Conservation (phyloP, 2,329 filamentous ascomycete species). For the Exophiala mesophila region DNA sequence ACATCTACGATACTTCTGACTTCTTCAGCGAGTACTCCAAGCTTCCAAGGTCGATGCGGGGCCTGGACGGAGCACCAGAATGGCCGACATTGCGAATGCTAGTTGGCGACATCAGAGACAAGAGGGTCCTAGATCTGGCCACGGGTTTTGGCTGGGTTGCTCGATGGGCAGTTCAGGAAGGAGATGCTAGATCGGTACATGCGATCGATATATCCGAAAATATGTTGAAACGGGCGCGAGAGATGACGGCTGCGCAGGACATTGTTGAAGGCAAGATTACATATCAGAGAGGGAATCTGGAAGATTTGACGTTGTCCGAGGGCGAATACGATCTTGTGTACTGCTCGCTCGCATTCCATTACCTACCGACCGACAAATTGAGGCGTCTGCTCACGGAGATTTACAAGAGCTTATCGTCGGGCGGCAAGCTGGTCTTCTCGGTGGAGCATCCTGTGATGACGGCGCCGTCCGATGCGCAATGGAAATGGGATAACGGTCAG, state of each 20-base stretch:
- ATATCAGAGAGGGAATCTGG: constrained; percentile 9
- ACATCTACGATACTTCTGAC: constrained; percentile 39
- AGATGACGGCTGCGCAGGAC: constrained; percentile 6
- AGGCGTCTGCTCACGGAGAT: constrained; percentile 32
- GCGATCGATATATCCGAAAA: constrained; percentile 53
- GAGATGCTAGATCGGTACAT: constrained; percentile 37
- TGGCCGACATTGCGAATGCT: constrained; percentile 42
- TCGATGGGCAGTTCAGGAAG: constrained; percentile 45
- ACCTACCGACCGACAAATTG: constrained; percentile 32
- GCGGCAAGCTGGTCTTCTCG: constrained; percentile 41
- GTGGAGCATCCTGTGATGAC: constrained; percentile 47
- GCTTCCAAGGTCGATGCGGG: constrained; percentile 38
- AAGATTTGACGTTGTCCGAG: neutral
- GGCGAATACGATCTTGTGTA: constrained; percentile 36
- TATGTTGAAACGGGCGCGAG: constrained; percentile 50
- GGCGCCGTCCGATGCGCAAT: constrained; percentile 34
- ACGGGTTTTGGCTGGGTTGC: constrained; percentile 58
- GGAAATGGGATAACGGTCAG: constrained; percentile 30
- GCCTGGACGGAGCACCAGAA: constrained; percentile 40
- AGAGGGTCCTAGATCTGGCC: constrained; percentile 51
- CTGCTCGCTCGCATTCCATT: constrained; percentile 42
- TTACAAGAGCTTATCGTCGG: constrained; percentile 31
- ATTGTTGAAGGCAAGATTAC: constrained; percentile 2
- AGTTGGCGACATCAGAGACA: constrained; percentile 33
- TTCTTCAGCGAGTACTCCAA: constrained; percentile 44